These are phyloP conservation scores for Aspergillus chevalieri DNA, from an alignment of 2,329 filamentous ascomycete genomes.

Conservation along the genomic window DNA sequence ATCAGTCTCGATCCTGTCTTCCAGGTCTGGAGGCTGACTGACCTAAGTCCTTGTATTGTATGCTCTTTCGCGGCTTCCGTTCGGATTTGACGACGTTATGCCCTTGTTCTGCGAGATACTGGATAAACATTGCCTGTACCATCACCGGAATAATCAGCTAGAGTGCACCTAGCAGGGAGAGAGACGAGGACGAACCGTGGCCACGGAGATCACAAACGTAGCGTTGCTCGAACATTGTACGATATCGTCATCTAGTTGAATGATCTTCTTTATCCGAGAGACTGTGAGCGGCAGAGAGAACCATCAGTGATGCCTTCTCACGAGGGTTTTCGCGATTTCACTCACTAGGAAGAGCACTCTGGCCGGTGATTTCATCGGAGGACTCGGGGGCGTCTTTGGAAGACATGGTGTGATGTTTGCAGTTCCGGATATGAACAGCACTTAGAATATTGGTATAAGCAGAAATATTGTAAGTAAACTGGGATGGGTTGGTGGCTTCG, in stretches of 20 bases:
- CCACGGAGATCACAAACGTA: constrained; percentile 86
- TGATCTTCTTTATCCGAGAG: constrained; percentile 92
- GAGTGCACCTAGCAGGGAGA: neutral
- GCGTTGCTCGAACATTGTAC: constrained; percentile 85
- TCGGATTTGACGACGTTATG: constrained; percentile 87
- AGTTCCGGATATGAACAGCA: neutral
- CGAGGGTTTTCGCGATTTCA: constrained; percentile 10
- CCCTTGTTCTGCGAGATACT: constrained; percentile 78
- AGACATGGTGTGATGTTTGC: constrained; percentile 55
- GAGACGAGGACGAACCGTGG: constrained; percentile 55
- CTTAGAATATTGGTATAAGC: neutral
- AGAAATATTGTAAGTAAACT: neutral
- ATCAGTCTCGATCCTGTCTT: neutral
- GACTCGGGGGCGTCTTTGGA: constrained; percentile 83
- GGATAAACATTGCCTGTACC: constrained; percentile 82
- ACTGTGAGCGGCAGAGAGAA: constrained; percentile 49
- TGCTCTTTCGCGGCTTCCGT: constrained; percentile 82
- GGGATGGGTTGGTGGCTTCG: too few relatives aligned
- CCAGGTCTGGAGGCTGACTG: constrained; percentile 20
- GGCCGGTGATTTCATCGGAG: constrained; percentile 74
- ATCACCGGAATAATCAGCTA: constrained; percentile 7
- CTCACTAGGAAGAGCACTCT: constrained; percentile 78
- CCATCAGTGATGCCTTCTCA: neutral
- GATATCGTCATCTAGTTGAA: constrained; percentile 80
- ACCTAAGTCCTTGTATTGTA: constrained; percentile 95